A percentile compares a stretch with the other conserved stretches of the same genome.
Evolutionary conservation across 129 eudicot genomes (phyloP).

Genomic region (Arctium lappa): DNA sequence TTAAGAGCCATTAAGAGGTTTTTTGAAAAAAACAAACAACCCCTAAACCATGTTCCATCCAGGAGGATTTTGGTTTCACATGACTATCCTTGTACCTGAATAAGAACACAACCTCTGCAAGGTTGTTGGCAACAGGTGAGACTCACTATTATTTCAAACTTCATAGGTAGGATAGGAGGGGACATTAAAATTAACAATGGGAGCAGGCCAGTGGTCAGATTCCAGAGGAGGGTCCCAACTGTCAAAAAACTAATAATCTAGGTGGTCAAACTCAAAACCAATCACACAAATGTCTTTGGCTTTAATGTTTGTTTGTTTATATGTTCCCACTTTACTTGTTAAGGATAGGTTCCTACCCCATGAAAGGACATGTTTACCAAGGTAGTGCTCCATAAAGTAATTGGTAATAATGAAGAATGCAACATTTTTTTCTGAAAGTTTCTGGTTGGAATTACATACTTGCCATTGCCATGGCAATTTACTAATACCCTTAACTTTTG

Average conservation of each 20-base stretch:
- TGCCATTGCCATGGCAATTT: not conserved
- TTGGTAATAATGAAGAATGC: not conserved
- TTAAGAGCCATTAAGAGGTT: too few relatives aligned
- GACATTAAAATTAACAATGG: constrained; percentile 7
- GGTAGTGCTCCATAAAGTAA: constrained; percentile 9
- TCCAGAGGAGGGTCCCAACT: constrained; percentile 42
- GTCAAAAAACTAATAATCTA: constrained; percentile 32
- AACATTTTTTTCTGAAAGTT: not conserved
- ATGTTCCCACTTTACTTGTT: constrained; percentile 20
- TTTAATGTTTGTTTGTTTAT: constrained; percentile 34
- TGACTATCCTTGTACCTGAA: constrained; percentile 20
- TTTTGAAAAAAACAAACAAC: too few relatives aligned
- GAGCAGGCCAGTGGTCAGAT: constrained; percentile 26
- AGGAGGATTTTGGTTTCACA: constrained; percentile 16
- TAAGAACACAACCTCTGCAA: constrained; percentile 3
- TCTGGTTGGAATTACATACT: not conserved
- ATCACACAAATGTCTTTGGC: constrained; percentile 21
- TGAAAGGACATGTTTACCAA: constrained; percentile 2
- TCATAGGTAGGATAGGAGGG: constrained; percentile 11
- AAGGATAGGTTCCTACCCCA: constrained; percentile 32
- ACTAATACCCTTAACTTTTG: not conserved
- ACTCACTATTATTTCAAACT: constrained; percentile 2
- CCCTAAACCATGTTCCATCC: constrained; percentile 25
- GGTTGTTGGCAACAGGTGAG: constrained; percentile 18
- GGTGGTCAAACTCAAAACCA: constrained; percentile 17